These are phyloP conservation scores for Lunularia cruciata DNA, from an alignment of 225 moss, liverwort and hornwort genomes.

Conservation along the genomic window DNA sequence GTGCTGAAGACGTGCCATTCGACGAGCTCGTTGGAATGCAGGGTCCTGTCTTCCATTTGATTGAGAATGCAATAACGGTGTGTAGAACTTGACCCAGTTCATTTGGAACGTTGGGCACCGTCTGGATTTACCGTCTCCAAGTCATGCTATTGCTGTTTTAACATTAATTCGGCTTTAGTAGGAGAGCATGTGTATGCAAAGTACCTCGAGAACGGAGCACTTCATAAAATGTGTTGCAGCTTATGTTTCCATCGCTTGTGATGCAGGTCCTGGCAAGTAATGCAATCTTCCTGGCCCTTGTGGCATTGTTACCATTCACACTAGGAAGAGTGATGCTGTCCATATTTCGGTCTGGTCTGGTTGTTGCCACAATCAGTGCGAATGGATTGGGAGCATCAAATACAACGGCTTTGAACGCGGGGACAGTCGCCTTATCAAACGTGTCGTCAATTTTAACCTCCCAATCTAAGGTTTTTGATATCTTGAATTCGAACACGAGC, in stretches of 20 bases:
- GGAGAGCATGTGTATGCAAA: too few relatives aligned
- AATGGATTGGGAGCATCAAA: constrained; percentile 25
- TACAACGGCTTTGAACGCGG: constrained; percentile 13
- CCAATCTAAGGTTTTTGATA: constrained; percentile 44
- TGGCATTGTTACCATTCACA: constrained; percentile 90
- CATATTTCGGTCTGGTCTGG: constrained; percentile 65
- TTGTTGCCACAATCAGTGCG: constrained; percentile 57
- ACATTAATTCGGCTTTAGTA: too few relatives aligned
- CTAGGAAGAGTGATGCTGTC: constrained; percentile 85
- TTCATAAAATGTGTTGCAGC: not conserved
- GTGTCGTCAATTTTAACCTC: constrained; percentile 31
- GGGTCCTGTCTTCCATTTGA: constrained; percentile 92
- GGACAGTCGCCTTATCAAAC: constrained; percentile 26
- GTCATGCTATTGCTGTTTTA: too few relatives aligned
- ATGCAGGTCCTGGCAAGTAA: constrained; percentile 93
- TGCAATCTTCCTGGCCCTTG: constrained; percentile 91
- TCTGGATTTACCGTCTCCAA: not conserved
- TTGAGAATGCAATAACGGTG: constrained; percentile 95
- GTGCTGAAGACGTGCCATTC: constrained; percentile 97
- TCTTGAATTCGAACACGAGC: constrained; percentile 38
- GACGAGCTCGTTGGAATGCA: constrained; percentile 99
- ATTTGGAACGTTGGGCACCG: not conserved
- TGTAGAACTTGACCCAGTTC: constrained; percentile 19
- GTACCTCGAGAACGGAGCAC: too few relatives aligned
- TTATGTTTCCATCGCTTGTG: not conserved